Conservation (phyloP, 2,329 filamentous ascomycete genomes). For the Rachicladosporium sp. region DNA sequence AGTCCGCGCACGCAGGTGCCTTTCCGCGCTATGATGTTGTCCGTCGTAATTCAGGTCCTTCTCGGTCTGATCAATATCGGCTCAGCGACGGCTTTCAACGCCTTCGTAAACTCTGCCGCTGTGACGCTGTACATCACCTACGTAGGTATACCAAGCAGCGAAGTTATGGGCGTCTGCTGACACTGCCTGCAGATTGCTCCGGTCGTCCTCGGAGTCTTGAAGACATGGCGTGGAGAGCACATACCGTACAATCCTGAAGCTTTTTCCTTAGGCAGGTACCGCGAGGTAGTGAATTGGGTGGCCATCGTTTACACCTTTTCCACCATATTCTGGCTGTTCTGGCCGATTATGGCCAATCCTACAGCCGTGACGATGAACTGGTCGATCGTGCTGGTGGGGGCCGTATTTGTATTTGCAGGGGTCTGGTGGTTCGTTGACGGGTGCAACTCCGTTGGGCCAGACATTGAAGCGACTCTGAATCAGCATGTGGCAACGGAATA, state of each 20-base stretch:
- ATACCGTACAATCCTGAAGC: conserved; percentile 5
- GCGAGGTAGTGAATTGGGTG: conserved; percentile 4
- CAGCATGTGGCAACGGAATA: too few species aligned
- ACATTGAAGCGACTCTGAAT: too few species aligned
- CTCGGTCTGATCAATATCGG: conserved; percentile 14
- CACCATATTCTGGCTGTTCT: too few species aligned
- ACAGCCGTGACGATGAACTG: too few species aligned
- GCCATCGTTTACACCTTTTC: too few species aligned
- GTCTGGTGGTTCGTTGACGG: conserved; percentile 8
- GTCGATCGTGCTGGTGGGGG: too few species aligned
- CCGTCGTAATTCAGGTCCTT: conserved; percentile 7
- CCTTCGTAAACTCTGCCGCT: conserved; percentile 7
- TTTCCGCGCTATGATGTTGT: conserved; percentile 8
- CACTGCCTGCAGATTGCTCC: conserved; percentile 4
- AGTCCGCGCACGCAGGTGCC: conserved; percentile 2
- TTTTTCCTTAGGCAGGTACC: conserved; percentile 4
- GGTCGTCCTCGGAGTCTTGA: conserved; percentile 5
- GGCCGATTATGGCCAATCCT: too few species aligned
- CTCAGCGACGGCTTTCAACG: conserved; percentile 8
- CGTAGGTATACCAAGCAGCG: not conserved
- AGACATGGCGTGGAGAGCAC: conserved; percentile 3
- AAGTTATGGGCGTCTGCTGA: not conserved
- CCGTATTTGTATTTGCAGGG: conserved; percentile 6
- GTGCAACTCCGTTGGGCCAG: conserved; percentile 5
- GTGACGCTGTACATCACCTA: conserved; percentile 2